These are phyloP conservation scores for Cyclospora cayetanensis DNA, from an alignment of 169 alveolate species.

Conservation along the genomic window DNA sequence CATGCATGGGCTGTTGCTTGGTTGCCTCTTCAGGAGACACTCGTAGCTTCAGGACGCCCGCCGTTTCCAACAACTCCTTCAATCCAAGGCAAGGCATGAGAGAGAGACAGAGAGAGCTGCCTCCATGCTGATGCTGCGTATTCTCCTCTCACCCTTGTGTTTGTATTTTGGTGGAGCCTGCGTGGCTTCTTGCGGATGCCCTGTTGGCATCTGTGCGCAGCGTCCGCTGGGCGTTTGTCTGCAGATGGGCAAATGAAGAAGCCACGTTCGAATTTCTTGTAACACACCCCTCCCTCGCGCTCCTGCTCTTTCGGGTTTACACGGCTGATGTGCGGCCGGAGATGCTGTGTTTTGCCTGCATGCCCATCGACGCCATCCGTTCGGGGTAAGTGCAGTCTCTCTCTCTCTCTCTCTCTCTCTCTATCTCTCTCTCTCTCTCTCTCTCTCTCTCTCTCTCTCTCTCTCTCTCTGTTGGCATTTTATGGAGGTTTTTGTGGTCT, in stretches of 20 bases:
- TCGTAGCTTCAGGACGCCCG: background rate
- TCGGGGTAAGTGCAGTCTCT: constrained; percentile 45
- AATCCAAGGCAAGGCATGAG: constrained; percentile 34
- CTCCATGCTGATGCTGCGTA: background rate
- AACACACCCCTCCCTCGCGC: constrained; percentile 17
- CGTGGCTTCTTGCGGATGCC: too few relatives aligned
- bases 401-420: background rate
- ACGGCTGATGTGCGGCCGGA: constrained; percentile 52
- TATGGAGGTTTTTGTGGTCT: background rate
- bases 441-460: background rate
- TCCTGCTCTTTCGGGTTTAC: constrained; percentile 20
- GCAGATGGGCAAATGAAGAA: constrained; percentile 36
- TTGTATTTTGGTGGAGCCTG: background rate
- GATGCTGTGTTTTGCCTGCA: constrained; percentile 46
- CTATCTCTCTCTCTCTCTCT: background rate
- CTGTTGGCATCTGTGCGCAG: background rate
- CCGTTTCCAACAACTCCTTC: constrained; percentile 41
- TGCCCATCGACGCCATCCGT: constrained; percentile 46
- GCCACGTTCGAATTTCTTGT: constrained; percentile 30
- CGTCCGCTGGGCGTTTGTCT: background rate
- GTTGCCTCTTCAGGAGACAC: constrained; percentile 46
- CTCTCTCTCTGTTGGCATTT: background rate
- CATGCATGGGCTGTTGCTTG: too few relatives aligned
- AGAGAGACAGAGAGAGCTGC: too few relatives aligned
- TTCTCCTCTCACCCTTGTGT: background rate